Percentiles rank a stretch among this genome's conserved stretches.
phyloP scores from a whole-genome alignment of 1,139 yeast species.

The Hansenula sp. region DNA sequence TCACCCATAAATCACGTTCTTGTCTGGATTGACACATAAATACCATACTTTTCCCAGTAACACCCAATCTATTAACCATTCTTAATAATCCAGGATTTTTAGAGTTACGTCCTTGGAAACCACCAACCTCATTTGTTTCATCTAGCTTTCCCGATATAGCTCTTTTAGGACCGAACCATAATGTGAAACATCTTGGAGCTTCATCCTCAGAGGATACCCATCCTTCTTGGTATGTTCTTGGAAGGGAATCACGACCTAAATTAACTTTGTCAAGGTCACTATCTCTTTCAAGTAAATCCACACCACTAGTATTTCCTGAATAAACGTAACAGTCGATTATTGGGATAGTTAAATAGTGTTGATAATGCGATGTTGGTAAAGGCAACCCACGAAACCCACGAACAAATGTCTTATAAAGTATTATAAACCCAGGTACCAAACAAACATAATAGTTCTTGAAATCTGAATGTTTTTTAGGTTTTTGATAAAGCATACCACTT shows the following conservation, averaged over 20 bases:
- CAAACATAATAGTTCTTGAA: slow-evolving; percentile 61
- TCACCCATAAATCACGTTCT: slow-evolving; percentile 83
- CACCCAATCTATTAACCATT: slow-evolving; percentile 54
- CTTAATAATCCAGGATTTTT: slow-evolving; percentile 40
- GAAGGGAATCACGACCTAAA: slow-evolving; percentile 58
- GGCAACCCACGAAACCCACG: slow-evolving; percentile 40
- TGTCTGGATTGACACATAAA: slow-evolving; percentile 81
- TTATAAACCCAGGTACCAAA: slow-evolving; percentile 65
- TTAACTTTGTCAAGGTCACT: slow-evolving; percentile 39
- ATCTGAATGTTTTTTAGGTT: slow-evolving; percentile 63
- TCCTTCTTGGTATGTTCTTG: slow-evolving; percentile 76
- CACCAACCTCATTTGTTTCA: slow-evolving; percentile 7
- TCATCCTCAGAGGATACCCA: slow-evolving; percentile 83
- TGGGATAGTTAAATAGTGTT: slow-evolving; percentile 55
- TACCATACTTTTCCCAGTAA: slow-evolving; percentile 63
- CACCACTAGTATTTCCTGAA: slow-evolving; percentile 60
- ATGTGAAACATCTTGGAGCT: slow-evolving; percentile 64
- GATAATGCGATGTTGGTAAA: slow-evolving; percentile 39
- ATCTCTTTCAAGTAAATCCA: slow-evolving; percentile 51
- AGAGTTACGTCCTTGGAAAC: slow-evolving; percentile 1
- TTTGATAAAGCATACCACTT: slow-evolving; percentile 65
- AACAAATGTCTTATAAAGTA: slow-evolving; percentile 46
- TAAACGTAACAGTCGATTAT: slow-evolving; percentile 68
- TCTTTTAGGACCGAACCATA: slow-evolving; percentile 77
- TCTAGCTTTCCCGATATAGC: slow-evolving; percentile 27